Base-by-base conservation (phyloP, 495 filamentous ascomycete genomes). In the Penicillium goetzii region DNA sequence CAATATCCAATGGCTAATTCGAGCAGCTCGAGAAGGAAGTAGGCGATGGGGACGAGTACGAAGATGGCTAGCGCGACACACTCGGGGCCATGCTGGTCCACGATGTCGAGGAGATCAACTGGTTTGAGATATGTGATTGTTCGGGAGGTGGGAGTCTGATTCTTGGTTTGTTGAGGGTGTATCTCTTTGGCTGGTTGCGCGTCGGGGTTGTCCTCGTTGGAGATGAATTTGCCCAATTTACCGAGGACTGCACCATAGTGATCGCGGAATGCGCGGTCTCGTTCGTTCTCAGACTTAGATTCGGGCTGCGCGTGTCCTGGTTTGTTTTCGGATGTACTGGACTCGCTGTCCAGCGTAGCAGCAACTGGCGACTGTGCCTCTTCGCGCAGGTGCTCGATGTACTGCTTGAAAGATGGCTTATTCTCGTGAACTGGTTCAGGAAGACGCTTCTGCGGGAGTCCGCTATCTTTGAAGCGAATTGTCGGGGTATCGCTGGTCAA, bases 1-100 rank as follows among this genome's bases (percentile, higher is more conserved):
- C 61, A 70, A 19, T 12, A 55, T 14, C 58, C 61, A 5, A 67
- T 25, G 2, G 55, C 38, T 0, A 60, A 11, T 32, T 72, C 72
- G 4, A 72, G 19, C 33, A 72, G n/a, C 33, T 68, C 67, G 5
- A 74, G 59, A 8, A 70, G 17, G 23, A 70, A 54, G 41, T 72
- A 67, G 2, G 67, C 62, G 32, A 72, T 60, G 2, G 72, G 69
- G 4, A 69, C 59, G 1, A 74, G 65, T 1, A 72, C 49, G 33
- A 74, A 72, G 3, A 74, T 56, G 4, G 53, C 43, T 17, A 72
- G 40, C 1, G 58, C 70, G 10, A 74, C 59, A 17, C 66, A 65
- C 40, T 72, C 65, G 0, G 70, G 69, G 6, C 65, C 67, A 41
- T 70, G 62, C 1, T 53, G 14, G 23, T 66, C 66, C 23, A 71